Evolutionary conservation across 495 filamentous ascomycete genomes (phyloP).

Genomic region (Neurospora pannonica): DNA sequence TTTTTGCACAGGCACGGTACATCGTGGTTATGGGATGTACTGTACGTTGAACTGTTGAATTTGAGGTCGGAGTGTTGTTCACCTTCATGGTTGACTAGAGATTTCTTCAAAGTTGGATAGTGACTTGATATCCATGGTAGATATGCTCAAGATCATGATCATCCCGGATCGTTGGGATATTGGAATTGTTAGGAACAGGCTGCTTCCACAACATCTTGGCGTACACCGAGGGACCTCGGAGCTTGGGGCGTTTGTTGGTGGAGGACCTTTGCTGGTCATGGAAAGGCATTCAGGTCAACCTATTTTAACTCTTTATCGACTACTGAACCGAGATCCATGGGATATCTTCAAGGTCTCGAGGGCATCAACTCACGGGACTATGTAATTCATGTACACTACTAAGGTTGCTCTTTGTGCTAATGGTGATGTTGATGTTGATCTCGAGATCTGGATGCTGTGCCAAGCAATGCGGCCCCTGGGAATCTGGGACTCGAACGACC

Average conservation of each 20-base stretch:
- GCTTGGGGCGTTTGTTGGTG: not conserved
- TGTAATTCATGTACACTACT: not conserved
- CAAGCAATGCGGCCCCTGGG: not conserved
- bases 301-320: not conserved
- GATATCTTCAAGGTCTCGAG: not conserved
- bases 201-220: not conserved
- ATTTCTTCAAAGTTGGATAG: not conserved
- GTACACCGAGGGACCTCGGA: not conserved
- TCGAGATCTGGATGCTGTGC: not conserved
- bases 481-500: not conserved
- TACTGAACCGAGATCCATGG: not conserved
- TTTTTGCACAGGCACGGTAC: not conserved
- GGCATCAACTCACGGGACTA: not conserved
- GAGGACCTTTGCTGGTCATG: not conserved
- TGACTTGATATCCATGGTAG: not conserved
- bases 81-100: not conserved
- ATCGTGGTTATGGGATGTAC: not conserved
- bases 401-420: not conserved
- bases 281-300: not conserved
- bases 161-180: not conserved
- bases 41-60: not conserved
- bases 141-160: not conserved
- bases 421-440: not conserved
- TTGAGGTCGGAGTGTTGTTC: not conserved
- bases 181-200: not conserved